phyloP scores from a whole-genome alignment of 305 asterid genomes.

The Euphrasia arctica region DNA sequence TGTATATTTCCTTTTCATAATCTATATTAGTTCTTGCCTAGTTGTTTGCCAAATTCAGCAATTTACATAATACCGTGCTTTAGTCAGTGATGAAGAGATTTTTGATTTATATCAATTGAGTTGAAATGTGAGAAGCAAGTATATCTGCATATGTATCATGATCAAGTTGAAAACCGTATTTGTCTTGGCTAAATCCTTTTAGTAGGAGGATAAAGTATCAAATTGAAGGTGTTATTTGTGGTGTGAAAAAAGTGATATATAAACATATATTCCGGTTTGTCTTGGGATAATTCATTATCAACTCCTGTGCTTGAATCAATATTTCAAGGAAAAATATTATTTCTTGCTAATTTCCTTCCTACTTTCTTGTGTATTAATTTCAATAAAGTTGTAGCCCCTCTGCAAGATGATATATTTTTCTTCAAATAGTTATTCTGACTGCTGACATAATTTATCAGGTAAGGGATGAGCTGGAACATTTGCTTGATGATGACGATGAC shows the following conservation, averaged over 20 bases:
- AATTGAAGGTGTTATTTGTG: background rate
- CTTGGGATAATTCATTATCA: background rate
- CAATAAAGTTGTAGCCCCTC: background rate
- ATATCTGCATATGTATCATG: background rate
- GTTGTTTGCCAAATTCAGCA: background rate
- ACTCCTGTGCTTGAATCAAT: background rate
- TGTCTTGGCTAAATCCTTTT: background rate
- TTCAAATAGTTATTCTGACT: slow-evolving; percentile 6
- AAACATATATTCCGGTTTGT: background rate
- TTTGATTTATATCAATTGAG: slow-evolving; percentile 1
- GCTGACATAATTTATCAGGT: slow-evolving; percentile 41
- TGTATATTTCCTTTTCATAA: background rate
- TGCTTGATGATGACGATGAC: slow-evolving; percentile 89
- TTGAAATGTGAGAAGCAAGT: slow-evolving; percentile 6
- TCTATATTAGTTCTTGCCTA: background rate
- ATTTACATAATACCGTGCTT: background rate
- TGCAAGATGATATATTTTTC: background rate
- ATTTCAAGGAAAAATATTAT: background rate
- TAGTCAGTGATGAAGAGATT: slow-evolving; percentile 1
- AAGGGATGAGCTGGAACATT: slow-evolving; percentile 85
- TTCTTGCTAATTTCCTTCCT: background rate
- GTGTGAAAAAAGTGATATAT: background rate
- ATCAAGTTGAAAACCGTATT: slow-evolving; percentile 4
- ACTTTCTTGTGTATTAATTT: background rate
- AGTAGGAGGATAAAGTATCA: too few relatives aligned